Percentiles rank a stretch among this genome's conserved stretches.
Evolutionary conservation across 257 asterid genomes (phyloP).

Genomic region (Ajuga chamaepitys): DNA sequence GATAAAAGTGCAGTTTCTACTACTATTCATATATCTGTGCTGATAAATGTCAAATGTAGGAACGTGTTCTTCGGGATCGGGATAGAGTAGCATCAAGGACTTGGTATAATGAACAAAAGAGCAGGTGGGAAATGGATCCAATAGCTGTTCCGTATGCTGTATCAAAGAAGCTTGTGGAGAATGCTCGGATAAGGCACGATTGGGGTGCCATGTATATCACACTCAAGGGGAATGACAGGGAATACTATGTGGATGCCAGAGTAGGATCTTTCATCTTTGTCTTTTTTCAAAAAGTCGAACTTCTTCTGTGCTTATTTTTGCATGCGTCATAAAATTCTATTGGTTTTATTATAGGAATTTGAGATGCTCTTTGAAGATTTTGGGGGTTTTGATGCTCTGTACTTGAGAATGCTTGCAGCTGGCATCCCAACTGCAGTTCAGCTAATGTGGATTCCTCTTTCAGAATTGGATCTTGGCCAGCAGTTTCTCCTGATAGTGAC

Average conservation of each 20-base stretch:
- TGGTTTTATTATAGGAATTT: slow-evolving; percentile 53
- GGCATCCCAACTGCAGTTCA: slow-evolving; percentile 83
- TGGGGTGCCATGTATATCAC: slow-evolving; percentile 80
- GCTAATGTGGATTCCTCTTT: slow-evolving; percentile 93
- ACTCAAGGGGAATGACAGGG: slow-evolving; percentile 81
- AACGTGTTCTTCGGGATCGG: slow-evolving; percentile 69
- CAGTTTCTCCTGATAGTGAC: slow-evolving; percentile 54
- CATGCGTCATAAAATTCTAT: slow-evolving; percentile 10
- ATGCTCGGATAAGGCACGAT: slow-evolving; percentile 96
- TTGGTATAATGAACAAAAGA: slow-evolving; percentile 74
- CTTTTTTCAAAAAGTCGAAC: slow-evolving; percentile 1
- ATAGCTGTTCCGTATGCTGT: slow-evolving; percentile 91
- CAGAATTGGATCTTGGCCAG: slow-evolving; percentile 61
- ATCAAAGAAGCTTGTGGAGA: slow-evolving; percentile 70
- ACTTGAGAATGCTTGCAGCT: slow-evolving; percentile 76
- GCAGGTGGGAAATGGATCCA: slow-evolving; percentile 96
- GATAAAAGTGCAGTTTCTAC: slow-evolving; percentile 9
- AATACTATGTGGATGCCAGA: slow-evolving; percentile 71
- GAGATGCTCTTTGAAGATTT: slow-evolving; percentile 80
- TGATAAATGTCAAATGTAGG: slow-evolving; percentile 38
- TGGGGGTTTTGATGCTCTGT: slow-evolving; percentile 93
- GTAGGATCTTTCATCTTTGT: slow-evolving; percentile 34
- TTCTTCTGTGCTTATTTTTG: background rate
- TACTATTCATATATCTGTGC: slow-evolving; percentile 13
- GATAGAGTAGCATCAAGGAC: slow-evolving; percentile 88